These are phyloP conservation scores for Naegleria fowleri DNA, from an alignment of 208 protist genomes.

Conservation along the genomic window DNA sequence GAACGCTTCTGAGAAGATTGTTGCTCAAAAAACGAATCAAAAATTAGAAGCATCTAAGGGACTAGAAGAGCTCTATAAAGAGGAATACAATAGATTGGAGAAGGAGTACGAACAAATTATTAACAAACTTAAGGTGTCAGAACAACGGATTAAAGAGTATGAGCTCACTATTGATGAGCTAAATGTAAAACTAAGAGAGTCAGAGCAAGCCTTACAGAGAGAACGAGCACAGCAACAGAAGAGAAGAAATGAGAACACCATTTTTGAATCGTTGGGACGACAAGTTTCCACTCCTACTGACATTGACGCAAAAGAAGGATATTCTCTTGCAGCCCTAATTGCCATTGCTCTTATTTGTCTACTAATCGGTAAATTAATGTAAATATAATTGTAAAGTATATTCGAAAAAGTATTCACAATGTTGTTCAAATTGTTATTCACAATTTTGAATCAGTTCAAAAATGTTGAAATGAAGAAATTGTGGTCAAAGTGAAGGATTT, in stretches of 20 bases:
- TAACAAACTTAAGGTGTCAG: background rate
- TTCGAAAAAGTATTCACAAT: background rate
- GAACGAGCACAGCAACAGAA: background rate
- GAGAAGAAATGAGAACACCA: background rate
- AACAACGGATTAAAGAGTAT: background rate
- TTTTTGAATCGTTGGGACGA: background rate
- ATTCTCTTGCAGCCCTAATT: background rate
- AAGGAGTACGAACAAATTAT: background rate
- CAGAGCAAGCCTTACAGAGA: background rate
- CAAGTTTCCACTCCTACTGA: background rate
- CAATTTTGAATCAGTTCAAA: too few species aligned
- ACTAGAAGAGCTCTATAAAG: background rate
- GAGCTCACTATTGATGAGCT: background rate
- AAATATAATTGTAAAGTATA: background rate
- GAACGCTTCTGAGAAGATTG: background rate
- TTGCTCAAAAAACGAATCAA: background rate
- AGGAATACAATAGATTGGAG: background rate
- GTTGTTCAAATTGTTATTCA: too few species aligned
- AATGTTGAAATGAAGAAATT: too few species aligned
- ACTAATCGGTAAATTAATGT: slow-evolving; percentile 2
- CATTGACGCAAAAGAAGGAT: background rate
- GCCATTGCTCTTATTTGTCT: background rate
- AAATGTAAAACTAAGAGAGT: background rate
- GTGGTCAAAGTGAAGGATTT: background rate
- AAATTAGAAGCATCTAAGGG: background rate